A percentile compares a stretch with the other conserved stretches of the same genome.
These are phyloP conservation scores for Entomophthora muscae DNA, from an alignment of 371 early-diverging fungal species.

Conservation along the genomic window DNA sequence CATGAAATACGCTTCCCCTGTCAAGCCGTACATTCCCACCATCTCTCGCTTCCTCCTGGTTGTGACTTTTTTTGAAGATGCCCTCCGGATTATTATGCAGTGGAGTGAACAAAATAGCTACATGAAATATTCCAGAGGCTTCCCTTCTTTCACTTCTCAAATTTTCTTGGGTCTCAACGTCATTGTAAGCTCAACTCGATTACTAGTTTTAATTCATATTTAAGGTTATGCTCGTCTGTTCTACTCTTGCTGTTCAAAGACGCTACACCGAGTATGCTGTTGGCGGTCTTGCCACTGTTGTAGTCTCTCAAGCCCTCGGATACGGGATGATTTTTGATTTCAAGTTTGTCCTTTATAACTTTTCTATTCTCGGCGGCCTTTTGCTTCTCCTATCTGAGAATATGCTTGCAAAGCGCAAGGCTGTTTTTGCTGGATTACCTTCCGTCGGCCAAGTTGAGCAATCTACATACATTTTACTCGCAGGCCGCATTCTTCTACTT, in stretches of 20 bases:
- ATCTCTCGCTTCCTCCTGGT: slow-evolving; percentile 83
- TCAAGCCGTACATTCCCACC: slow-evolving; percentile 83
- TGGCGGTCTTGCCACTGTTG: slow-evolving; percentile 56
- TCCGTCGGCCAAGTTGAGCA: slow-evolving; percentile 60
- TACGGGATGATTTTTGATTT: slow-evolving; percentile 85
- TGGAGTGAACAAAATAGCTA: slow-evolving; percentile 75
- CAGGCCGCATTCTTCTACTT: slow-evolving; percentile 80
- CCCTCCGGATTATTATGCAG: slow-evolving; percentile 69
- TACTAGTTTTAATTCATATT: not conserved
- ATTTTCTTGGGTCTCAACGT: slow-evolving; percentile 71
- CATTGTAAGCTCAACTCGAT: slow-evolving; percentile 21
- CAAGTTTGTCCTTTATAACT: slow-evolving; percentile 75
- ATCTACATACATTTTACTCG: slow-evolving; percentile 70
- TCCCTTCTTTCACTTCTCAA: slow-evolving; percentile 58
- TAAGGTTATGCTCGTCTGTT: slow-evolving; percentile 59
- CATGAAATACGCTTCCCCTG: slow-evolving; percentile 48
- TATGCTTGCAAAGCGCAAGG: slow-evolving; percentile 33
- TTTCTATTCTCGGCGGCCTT: slow-evolving; percentile 86
- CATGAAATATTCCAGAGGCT: slow-evolving; percentile 54
- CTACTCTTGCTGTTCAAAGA: slow-evolving; percentile 54
- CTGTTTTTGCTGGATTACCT: slow-evolving; percentile 78
- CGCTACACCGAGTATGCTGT: slow-evolving; percentile 65
- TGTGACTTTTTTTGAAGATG: slow-evolving; percentile 89
- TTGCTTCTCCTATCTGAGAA: slow-evolving; percentile 76
- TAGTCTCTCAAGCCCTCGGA: slow-evolving; percentile 72